Percentiles rank a stretch among this genome's conserved stretches.
Evolutionary conservation across 75 land plant species (phyloP).

Genomic region (Ceratopteris richardii): DNA sequence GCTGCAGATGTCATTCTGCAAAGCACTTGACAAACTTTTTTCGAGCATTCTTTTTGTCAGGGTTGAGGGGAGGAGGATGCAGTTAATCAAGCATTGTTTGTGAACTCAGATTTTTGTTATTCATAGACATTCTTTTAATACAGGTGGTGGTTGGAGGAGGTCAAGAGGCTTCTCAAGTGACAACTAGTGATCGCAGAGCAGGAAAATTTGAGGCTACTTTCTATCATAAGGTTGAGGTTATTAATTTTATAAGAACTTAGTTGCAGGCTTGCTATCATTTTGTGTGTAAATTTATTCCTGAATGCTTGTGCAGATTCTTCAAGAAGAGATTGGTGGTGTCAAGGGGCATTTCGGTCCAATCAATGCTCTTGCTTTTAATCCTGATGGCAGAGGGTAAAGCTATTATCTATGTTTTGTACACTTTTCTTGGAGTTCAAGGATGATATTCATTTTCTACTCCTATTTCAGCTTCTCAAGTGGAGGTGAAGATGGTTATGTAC

Average conservation of each 20-base stretch:
- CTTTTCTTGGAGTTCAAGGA: not conserved
- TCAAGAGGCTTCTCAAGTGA: slow-evolving; percentile 87
- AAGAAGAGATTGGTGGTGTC: slow-evolving; percentile 94
- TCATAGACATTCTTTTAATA: not conserved
- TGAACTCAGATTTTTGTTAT: too few species aligned
- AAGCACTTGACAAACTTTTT: too few species aligned
- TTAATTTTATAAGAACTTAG: not conserved
- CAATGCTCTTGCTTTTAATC: slow-evolving; percentile 94
- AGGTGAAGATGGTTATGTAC: too few species aligned
- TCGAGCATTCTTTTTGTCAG: too few species aligned
- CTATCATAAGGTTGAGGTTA: slow-evolving; percentile 39
- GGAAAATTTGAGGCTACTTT: slow-evolving; percentile 98
- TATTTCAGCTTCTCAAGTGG: too few species aligned
- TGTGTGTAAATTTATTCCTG: not conserved
- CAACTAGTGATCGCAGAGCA: slow-evolving; percentile 85
- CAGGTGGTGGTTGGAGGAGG: slow-evolving; percentile 98
- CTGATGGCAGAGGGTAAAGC: slow-evolving; percentile 93
- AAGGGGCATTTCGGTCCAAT: slow-evolving; percentile 98
- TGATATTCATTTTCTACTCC: too few species aligned
- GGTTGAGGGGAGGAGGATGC: too few species aligned
- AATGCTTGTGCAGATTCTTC: slow-evolving; percentile 41
- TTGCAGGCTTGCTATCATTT: not conserved
- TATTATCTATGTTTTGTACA: not conserved
- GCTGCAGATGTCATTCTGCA: too few species aligned
- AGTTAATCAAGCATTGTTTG: too few species aligned